A percentile compares a stretch with the other conserved stretches of the same genome.
These are phyloP conservation scores for Lachancea meyersii DNA, from an alignment of 805 yeast species.

Conservation along the genomic window DNA sequence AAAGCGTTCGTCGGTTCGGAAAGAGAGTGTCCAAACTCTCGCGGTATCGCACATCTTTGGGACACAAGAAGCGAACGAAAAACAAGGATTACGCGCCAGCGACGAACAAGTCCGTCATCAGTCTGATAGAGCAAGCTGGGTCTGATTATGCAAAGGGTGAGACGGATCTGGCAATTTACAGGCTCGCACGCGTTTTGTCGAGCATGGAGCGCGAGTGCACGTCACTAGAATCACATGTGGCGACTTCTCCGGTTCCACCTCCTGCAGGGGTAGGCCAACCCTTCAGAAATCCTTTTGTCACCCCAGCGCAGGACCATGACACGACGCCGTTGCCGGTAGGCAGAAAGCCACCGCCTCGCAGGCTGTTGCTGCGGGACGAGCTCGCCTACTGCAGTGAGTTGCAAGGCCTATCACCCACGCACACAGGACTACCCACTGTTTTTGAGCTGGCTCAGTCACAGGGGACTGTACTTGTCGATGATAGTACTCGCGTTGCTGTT, in stretches of 20 bases:
- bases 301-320: background rate
- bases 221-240: background rate
- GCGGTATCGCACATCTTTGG: background rate
- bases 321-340: background rate
- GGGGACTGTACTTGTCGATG: background rate
- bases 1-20: constrained; percentile 3
- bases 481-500: too few relatives aligned
- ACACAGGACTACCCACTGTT: background rate
- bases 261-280: background rate
- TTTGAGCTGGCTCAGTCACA: constrained; percentile 1
- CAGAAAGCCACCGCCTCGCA: background rate
- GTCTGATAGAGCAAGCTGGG: constrained; percentile 5
- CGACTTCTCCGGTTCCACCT: background rate
- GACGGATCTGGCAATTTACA: constrained; percentile 8
- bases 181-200: constrained; percentile 6
- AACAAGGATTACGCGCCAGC: background rate
- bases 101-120: background rate
- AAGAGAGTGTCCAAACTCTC: constrained; percentile 4
- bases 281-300: background rate
- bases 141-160: constrained; percentile 8
- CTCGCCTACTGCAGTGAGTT: background rate
- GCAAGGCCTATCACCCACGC: background rate
- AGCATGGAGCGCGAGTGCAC: constrained; percentile 2
- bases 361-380: background rate
- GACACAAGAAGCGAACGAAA: background rate